These are phyloP conservation scores for Mycena sp. DNA, from an alignment of 1,284 basidiomycete species.

Conservation along the genomic window DNA sequence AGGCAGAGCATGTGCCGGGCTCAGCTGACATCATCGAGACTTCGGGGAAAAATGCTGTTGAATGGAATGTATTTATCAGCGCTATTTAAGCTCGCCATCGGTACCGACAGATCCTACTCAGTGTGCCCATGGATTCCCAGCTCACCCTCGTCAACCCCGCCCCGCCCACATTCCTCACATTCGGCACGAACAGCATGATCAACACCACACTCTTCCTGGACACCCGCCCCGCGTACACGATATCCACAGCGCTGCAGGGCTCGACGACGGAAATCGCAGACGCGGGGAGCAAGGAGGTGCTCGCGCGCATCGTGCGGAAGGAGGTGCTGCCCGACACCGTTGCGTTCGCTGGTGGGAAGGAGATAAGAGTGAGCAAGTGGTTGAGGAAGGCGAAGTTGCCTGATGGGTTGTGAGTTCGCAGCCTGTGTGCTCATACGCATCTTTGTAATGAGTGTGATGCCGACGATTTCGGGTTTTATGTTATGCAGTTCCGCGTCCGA, in stretches of 20 bases:
- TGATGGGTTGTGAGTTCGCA: not conserved
- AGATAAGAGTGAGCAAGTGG: conserved; percentile 21
- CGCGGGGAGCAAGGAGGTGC: not conserved
- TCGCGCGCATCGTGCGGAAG: conserved; percentile 16
- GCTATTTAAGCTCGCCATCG: too few species aligned
- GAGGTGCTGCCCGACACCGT: conserved; percentile 9
- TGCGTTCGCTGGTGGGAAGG: conserved; percentile 1
- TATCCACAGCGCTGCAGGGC: conserved; percentile 10
- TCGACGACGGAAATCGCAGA: conserved; percentile 11
- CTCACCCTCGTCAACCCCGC: conserved; percentile 18
- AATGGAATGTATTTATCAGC: too few species aligned
- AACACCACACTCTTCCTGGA: conserved; percentile 12
- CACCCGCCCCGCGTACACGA: conserved; percentile 5
- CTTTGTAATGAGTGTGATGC: not conserved
- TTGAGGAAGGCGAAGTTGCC: conserved; percentile 7
- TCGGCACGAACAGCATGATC: conserved; percentile 22
- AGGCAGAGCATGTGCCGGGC: too few species aligned
- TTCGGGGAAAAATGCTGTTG: too few species aligned
- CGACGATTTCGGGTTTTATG: not conserved
- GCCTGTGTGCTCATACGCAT: not conserved
- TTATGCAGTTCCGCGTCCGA: not conserved
- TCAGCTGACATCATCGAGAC: too few species aligned
- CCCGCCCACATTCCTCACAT: conserved; percentile 6
- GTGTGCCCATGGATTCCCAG: conserved; percentile 26
- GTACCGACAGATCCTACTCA: too few species aligned